phyloP scores from a whole-genome alignment of 2,329 filamentous ascomycete species.

The Tolypocladium nubicola region DNA sequence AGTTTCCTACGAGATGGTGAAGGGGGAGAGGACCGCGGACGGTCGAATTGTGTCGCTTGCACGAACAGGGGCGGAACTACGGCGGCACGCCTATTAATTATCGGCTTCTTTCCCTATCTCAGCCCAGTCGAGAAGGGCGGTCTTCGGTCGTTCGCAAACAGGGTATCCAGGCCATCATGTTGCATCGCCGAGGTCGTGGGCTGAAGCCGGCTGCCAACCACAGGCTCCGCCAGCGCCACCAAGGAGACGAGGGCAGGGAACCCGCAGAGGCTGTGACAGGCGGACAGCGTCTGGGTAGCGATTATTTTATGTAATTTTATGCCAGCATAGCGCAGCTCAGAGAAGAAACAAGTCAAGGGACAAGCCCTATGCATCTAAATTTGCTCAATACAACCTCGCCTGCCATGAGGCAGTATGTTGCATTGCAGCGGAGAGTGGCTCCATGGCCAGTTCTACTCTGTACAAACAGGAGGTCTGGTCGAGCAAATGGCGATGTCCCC shows the following conservation, averaged over 20 bases:
- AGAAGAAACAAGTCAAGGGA: background rate
- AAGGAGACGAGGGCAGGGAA: background rate
- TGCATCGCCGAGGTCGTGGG: background rate
- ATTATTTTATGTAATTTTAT: slow-evolving; percentile 8
- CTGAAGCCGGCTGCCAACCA: background rate
- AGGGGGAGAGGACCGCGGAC: background rate
- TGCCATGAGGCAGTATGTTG: background rate
- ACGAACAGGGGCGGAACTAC: background rate
- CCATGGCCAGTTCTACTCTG: background rate
- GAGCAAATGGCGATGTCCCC: background rate
- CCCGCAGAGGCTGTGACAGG: background rate
- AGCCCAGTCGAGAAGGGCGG: background rate
- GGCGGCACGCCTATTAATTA: background rate
- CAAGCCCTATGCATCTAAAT: background rate
- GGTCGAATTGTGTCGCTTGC: background rate
- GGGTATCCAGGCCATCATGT: background rate
- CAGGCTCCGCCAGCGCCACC: background rate
- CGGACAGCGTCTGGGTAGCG: slow-evolving; percentile 6
- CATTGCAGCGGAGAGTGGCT: background rate
- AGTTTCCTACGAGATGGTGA: background rate
- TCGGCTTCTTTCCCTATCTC: background rate
- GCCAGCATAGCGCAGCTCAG: slow-evolving; percentile 9
- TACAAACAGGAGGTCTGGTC: background rate
- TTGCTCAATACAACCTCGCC: background rate
- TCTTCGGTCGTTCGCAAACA: background rate